Conservation (phyloP, 2,329 filamentous ascomycete species). For the Fusarium robinianum region DNA sequence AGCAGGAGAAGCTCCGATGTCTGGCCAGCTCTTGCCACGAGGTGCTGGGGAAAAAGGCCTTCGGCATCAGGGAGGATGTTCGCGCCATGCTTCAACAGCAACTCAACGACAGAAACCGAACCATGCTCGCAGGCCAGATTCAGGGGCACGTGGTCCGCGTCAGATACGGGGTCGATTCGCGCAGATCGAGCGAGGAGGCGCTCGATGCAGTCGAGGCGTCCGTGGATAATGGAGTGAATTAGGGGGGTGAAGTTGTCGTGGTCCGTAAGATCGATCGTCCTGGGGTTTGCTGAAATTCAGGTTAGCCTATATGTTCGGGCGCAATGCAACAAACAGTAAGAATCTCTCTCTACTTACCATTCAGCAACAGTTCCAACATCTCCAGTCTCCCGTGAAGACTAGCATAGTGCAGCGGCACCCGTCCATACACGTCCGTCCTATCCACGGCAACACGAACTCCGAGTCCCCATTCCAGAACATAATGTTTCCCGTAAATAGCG, state of each 20-base stretch:
- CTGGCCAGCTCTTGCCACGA: slow-evolving; percentile 87
- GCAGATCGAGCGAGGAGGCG: slow-evolving; percentile 76
- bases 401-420: slow-evolving; percentile 92
- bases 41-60: slow-evolving; percentile 94
- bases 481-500: slow-evolving; percentile 86
- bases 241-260: slow-evolving; percentile 97
- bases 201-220: slow-evolving; percentile 78
- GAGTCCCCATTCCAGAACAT: slow-evolving; percentile 79
- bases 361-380: slow-evolving; percentile 76
- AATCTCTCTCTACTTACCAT: slow-evolving; percentile 50
- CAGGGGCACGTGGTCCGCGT: slow-evolving; percentile 89
- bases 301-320: too few relatives aligned
- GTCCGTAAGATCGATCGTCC: slow-evolving; percentile 85
- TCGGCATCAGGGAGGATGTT: slow-evolving; percentile 92
- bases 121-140: slow-evolving; percentile 96
- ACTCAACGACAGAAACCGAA: slow-evolving; percentile 79
- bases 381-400: slow-evolving; percentile 90
- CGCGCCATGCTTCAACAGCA: slow-evolving; percentile 80
- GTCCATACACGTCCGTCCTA: slow-evolving; percentile 88
- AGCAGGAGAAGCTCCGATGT: slow-evolving; percentile 78
- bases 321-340: neutral
- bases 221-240: slow-evolving; percentile 92
- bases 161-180: slow-evolving; percentile 82
- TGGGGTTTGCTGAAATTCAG: slow-evolving; percentile 61
- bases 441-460: slow-evolving; percentile 74